phyloP scores from a whole-genome alignment of 805 yeast genomes.

The Nadsonia fulvescens region DNA sequence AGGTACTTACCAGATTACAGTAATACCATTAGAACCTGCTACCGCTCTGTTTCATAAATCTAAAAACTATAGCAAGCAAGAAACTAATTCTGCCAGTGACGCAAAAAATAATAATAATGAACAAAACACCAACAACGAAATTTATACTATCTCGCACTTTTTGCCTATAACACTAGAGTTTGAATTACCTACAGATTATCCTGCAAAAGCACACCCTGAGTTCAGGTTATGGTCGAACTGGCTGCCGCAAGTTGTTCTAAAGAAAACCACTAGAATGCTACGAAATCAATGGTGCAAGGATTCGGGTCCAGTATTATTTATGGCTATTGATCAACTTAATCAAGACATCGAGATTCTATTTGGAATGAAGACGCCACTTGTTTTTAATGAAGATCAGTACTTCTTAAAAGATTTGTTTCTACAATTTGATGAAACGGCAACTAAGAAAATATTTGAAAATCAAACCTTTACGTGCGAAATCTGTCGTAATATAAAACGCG shows the following conservation, averaged over 20 bases:
- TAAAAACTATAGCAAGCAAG: too few relatives aligned
- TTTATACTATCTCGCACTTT: conserved; percentile 5
- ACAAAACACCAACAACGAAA: not conserved
- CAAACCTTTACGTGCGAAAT: conserved; percentile 10
- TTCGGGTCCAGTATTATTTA: conserved; percentile 7
- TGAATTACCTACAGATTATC: conserved; percentile 8
- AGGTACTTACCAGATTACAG: conserved; percentile 6
- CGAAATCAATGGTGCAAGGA: conserved; percentile 6
- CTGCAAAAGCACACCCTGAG: conserved; percentile 6
- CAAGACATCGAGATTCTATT: conserved; percentile 2
- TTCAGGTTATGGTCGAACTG: conserved; percentile 6
- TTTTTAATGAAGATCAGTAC: not conserved
- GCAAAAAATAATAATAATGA: not conserved
- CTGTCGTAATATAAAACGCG: conserved; percentile 10
- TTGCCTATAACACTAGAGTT: conserved; percentile 9
- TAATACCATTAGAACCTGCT: conserved; percentile 3
- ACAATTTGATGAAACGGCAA: conserved; percentile 5
- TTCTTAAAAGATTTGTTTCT: conserved; percentile 5
- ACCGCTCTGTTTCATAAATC: conserved; percentile 4
- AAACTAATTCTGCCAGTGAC: too few relatives aligned
- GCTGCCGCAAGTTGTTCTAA: conserved; percentile 3
- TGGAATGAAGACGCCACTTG: not conserved
- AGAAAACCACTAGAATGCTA: conserved; percentile 2
- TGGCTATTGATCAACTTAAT: conserved; percentile 8
- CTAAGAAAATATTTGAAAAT: conserved; percentile 6